Evolutionary conservation across 352 stramenopile genomes (phyloP).

Genomic region (Phytophthora meadii): DNA sequence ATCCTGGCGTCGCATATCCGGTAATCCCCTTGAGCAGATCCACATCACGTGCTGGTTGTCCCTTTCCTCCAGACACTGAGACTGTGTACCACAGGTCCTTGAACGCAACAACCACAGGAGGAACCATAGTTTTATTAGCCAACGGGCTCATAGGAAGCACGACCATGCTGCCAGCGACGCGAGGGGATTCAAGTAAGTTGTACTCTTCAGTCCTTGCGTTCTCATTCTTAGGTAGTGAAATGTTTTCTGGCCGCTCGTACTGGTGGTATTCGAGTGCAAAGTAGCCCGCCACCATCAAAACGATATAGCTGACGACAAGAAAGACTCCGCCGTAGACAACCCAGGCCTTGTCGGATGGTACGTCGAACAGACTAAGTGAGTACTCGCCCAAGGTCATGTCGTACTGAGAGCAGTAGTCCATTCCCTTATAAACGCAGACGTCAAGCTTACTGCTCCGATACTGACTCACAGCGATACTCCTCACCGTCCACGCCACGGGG

Average conservation of each 20-base stretch:
- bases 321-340: slow-evolving; percentile 51
- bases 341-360: slow-evolving; percentile 53
- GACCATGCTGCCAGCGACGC: slow-evolving; percentile 18
- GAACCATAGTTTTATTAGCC: slow-evolving; percentile 27
- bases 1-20: slow-evolving; percentile 58
- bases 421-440: slow-evolving; percentile 40
- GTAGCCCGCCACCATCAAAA: slow-evolving; percentile 61
- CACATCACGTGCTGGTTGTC: slow-evolving; percentile 35
- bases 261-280: slow-evolving; percentile 64
- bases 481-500: slow-evolving; percentile 61
- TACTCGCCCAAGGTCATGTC: slow-evolving; percentile 58
- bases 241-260: slow-evolving; percentile 64
- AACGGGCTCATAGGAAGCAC: slow-evolving; percentile 33
- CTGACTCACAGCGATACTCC: slow-evolving; percentile 51
- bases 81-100: slow-evolving; percentile 71
- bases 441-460: slow-evolving; percentile 43
- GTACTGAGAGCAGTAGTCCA: slow-evolving; percentile 41
- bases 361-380: slow-evolving; percentile 54
- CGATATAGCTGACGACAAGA: slow-evolving; percentile 49
- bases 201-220: slow-evolving; percentile 23
- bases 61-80: slow-evolving; percentile 35
- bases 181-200: slow-evolving; percentile 32
- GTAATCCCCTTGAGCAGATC: slow-evolving; percentile 69
- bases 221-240: slow-evolving; percentile 31
- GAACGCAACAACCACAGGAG: slow-evolving; percentile 60